phyloP scores from a whole-genome alignment of 116 monocot genomes.

The Dioscorea cayenensis region DNA sequence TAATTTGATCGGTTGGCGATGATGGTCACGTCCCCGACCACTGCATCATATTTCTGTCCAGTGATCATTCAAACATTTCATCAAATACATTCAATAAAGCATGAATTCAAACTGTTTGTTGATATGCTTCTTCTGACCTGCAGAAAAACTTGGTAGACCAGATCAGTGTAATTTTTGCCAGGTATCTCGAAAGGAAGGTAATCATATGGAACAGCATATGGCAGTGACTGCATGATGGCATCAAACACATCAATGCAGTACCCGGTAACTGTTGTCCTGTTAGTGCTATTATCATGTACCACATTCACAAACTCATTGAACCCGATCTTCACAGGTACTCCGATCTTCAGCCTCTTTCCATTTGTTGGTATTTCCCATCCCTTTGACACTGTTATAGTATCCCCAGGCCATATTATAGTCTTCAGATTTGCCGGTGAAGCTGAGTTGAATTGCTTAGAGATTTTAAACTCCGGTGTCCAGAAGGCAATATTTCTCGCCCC shows the following conservation, averaged over 20 bases:
- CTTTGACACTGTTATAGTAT: conserved; percentile 22
- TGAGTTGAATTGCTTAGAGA: conserved; percentile 5
- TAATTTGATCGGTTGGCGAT: not conserved
- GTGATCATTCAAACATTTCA: no score
- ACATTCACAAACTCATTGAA: conserved; percentile 34
- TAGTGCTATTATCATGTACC: conserved; percentile 15
- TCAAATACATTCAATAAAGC: no score
- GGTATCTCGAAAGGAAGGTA: conserved; percentile 24
- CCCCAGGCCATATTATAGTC: conserved; percentile 35
- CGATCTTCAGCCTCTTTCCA: conserved; percentile 35
- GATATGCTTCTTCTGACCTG: conserved; percentile 6
- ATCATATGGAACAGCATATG: conserved; percentile 34
- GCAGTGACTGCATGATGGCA: conserved; percentile 23
- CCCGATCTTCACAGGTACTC: conserved; percentile 33
- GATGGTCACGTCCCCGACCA: conserved; percentile 30
- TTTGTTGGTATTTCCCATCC: conserved; percentile 42
- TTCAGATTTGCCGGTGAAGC: conserved; percentile 5
- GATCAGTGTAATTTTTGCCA: conserved; percentile 14
- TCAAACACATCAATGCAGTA: conserved; percentile 56
- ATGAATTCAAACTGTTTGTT: no score
- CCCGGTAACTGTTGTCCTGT: conserved; percentile 20
- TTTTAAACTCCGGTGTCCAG: conserved; percentile 17
- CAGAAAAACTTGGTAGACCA: conserved; percentile 30
- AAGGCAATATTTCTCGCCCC: conserved; percentile 17
- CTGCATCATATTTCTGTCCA: conserved; percentile 18